Percentiles rank a stretch among this genome's conserved stretches.
phyloP scores from a whole-genome alignment of 352 stramenopile species.

The Phytopythium litorale region DNA sequence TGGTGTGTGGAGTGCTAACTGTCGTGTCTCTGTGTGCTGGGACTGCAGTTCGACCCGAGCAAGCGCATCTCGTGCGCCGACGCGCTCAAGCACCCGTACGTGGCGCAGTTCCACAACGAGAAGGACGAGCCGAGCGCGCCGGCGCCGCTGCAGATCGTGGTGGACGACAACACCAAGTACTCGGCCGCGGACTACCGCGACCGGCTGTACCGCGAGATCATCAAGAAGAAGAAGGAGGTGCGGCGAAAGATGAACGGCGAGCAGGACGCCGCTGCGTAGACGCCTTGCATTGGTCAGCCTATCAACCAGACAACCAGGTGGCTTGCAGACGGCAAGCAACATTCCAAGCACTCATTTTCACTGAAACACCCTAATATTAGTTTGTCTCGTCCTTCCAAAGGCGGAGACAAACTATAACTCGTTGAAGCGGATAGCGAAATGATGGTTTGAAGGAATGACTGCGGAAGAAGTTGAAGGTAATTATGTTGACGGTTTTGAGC shows the following conservation, averaged over 20 bases:
- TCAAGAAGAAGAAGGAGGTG: constrained; percentile 91
- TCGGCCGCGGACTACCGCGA: constrained; percentile 92
- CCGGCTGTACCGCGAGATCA: constrained; percentile 91
- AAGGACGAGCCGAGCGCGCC: constrained; percentile 88
- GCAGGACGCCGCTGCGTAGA: constrained; percentile 13
- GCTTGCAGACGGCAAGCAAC: too few relatives aligned
- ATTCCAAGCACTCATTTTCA: too few relatives aligned
- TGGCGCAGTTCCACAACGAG: constrained; percentile 94
- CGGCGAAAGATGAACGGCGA: constrained; percentile 41
- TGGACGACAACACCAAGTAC: constrained; percentile 95
- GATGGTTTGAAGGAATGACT: too few relatives aligned
- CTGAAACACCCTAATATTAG: too few relatives aligned
- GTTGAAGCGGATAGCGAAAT: too few relatives aligned
- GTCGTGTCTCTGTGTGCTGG: background rate
- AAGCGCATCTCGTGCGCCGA: constrained; percentile 87
- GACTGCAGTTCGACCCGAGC: constrained; percentile 86
- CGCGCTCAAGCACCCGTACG: constrained; percentile 91
- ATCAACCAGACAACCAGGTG: too few relatives aligned
- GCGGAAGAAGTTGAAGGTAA: too few relatives aligned
- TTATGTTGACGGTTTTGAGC: too few relatives aligned
- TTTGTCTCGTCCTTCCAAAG: too few relatives aligned
- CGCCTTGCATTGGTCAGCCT: too few relatives aligned
- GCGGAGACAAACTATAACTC: too few relatives aligned
- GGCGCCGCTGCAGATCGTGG: constrained; percentile 75
- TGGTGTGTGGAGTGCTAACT: too few relatives aligned